A percentile compares a stretch with the other conserved stretches of the same genome.
Evolutionary conservation across 2,329 filamentous ascomycete species (phyloP).

Genomic region (Penicillium rolfsii): DNA sequence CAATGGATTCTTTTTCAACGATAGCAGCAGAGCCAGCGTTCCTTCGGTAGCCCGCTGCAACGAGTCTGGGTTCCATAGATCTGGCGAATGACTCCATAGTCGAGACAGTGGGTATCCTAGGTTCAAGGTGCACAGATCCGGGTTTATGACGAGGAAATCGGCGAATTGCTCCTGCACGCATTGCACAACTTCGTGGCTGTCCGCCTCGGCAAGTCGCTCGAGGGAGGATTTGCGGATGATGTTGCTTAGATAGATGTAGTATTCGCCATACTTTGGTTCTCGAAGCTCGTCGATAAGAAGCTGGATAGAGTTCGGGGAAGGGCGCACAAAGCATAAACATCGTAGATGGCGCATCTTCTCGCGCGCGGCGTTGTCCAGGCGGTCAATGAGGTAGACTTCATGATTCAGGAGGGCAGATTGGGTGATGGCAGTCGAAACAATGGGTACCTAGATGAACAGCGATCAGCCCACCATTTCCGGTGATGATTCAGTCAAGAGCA

Average conservation of each 20-base stretch:
- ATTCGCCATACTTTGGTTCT: conserved; percentile 96
- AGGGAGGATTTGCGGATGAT: conserved; percentile 95
- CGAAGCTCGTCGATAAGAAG: conserved; percentile 91
- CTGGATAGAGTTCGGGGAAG: conserved; percentile 90
- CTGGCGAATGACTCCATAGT: conserved; percentile 79
- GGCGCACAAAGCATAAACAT: conserved; percentile 89
- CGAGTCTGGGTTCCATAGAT: conserved; percentile 88
- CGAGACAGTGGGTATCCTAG: conserved; percentile 72
- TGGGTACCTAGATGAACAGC: conserved; percentile 64
- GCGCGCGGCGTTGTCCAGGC: conserved; percentile 82
- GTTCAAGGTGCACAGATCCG: conserved; percentile 84
- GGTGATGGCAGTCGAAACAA: conserved; percentile 92
- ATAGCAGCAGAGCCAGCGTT: conserved; percentile 77
- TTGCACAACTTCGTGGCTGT: conserved; percentile 96
- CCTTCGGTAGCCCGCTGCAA: conserved; percentile 87
- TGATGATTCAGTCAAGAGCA: conserved; percentile 34
- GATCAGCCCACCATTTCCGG: conserved; percentile 30
- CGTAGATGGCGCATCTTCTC: conserved; percentile 98
- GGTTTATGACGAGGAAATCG: conserved; percentile 93
- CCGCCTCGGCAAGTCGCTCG: conserved; percentile 90
- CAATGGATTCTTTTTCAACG: conserved; percentile 94
- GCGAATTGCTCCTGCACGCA: conserved; percentile 94
- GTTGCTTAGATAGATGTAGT: conserved; percentile 96
- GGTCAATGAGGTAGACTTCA: conserved; percentile 97
- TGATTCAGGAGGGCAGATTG: conserved; percentile 94